Base-by-base conservation (phyloP, 352 stramenopile species). In the Phytophthora megakarya region DNA sequence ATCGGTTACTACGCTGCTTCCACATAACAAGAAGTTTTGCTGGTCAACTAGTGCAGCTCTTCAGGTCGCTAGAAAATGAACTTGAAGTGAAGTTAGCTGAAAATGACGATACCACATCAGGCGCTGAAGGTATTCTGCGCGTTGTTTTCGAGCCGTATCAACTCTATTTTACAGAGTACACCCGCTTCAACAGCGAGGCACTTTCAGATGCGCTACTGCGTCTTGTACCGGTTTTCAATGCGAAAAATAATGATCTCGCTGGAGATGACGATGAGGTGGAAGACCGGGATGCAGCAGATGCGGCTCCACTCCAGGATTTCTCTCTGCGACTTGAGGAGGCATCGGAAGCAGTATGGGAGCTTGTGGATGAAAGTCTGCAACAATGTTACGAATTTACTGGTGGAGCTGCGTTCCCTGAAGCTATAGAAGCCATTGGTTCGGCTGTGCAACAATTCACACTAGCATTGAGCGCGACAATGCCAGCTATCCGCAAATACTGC, bases 321-420 rank as follows among this genome's bases (percentile, higher is more conserved):
- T 71, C 75, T 23, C 81, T 86, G 46, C 68, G 55, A 5, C 52
- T 92, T n/a, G 83, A 92, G 51, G 81, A 89, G 50, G 61, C 67
- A 18, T 80, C 79, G 3, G 61, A 67, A 32, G 54, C 61, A 18
- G 50, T 74, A 11, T 88, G 77, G 72, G 26, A 39, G 8, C 22
- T 75, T 42, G 65, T 90, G 22, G 81, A 92, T 26, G 70, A 83
- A 21, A 87, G 68, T 40, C 19, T 92, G 35, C 65, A 76, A 8
- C 65, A 80, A 28, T 87, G 80, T 44, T 88, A 85, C 60, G 70
- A 79, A 47, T 86, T 88, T 57, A 86, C 68, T 8, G 78, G 70
- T 16, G 78, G 83, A 16, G 75, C 73, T 28, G 75, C 75, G 13
- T 92, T 90, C 33, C 83, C 83, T 0, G 83, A 89, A 28, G 82